Base-by-base conservation (phyloP, 1,284 basidiomycete species). In the Kwoniella shivajii region DNA sequence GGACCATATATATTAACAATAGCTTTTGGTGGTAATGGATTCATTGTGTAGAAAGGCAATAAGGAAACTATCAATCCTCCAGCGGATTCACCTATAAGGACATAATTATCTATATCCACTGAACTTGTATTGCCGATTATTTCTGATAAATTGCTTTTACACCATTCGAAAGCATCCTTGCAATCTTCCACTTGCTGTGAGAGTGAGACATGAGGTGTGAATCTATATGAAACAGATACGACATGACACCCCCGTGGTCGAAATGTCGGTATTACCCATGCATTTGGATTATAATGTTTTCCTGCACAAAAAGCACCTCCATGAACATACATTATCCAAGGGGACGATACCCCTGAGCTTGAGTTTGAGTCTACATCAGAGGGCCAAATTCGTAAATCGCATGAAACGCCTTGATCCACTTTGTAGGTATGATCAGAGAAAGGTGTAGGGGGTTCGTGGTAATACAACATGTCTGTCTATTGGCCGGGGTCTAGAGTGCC, bases 341-440 rank as follows among this genome's bases (percentile, higher is more conserved):
- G 57, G n/a, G n/a, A n/a, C n/a, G n/a, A n/a, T n/a, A n/a, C n/a
- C n/a, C n/a, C n/a, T n/a, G n/a, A n/a, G n/a, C n/a, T n/a, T n/a
- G 49, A 42, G 2, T 46, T 10, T 13, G 57, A 48, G 2, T 44
- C 5, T 18, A 34, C 10, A 10, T 43, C 36, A 18, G 62, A 54
- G 14, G 61, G 64, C 48, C 53, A 71, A 18, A 71, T 37, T 6
- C 69, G 69, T 4, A 71, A 57, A 9, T 41, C 50, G n/a, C 69
- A 51, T 11, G 44, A 18, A n/a, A 71, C 68, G 36, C 69, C 69
- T 42, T 66, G 54, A 36, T 60, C 60, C 42, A 55, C 54, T 14
- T 59, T 60, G 55, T 63, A 68, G 31, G 57, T 59, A 54, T 68
- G 66, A 57, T 72, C 69, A 30, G 57, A 48, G 56, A 64, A 68